Conservation (phyloP, 495 filamentous ascomycete species). For the Aspergillus ostianus region DNA sequence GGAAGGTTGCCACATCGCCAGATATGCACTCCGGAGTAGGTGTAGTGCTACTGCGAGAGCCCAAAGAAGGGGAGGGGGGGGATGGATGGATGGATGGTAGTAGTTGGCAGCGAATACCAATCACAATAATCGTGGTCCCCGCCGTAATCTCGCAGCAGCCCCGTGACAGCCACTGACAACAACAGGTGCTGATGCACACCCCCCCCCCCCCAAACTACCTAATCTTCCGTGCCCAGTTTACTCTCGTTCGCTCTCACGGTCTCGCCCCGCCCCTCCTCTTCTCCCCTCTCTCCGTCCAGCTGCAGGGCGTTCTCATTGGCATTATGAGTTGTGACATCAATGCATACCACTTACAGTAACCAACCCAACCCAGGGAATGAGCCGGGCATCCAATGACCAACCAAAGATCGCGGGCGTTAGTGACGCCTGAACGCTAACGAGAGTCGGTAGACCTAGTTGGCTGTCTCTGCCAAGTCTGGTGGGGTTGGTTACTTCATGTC, state of each 20-base stretch:
- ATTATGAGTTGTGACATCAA: slow-evolving; percentile 23
- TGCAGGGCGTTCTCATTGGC: slow-evolving; percentile 14
- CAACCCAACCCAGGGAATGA: slow-evolving; percentile 1
- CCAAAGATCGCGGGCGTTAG: not conserved
- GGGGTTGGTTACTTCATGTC: slow-evolving; percentile 18
- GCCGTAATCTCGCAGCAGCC: slow-evolving; percentile 14
- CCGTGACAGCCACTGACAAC: slow-evolving; percentile 3
- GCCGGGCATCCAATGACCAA: not conserved
- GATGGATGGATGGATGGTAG: not conserved
- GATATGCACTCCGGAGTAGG: not conserved
- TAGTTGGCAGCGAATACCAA: slow-evolving; percentile 11
- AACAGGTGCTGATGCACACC: not conserved
- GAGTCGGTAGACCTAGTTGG: slow-evolving; percentile 7
- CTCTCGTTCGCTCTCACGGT: not conserved
- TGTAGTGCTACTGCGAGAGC: not conserved
- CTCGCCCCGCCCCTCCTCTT: not conserved
- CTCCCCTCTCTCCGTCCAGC: not conserved
- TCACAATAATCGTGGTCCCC: slow-evolving; percentile 8
- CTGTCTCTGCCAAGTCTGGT: not conserved
- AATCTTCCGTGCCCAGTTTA: not conserved
- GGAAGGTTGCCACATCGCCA: not conserved
- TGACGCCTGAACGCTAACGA: slow-evolving; percentile 7
- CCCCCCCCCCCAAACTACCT: not conserved
- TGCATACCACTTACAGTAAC: slow-evolving; percentile 19
- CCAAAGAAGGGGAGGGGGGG: not conserved